Evolutionary conservation across 805 yeast species (phyloP).

Genomic region (Spathaspora arborariae): DNA sequence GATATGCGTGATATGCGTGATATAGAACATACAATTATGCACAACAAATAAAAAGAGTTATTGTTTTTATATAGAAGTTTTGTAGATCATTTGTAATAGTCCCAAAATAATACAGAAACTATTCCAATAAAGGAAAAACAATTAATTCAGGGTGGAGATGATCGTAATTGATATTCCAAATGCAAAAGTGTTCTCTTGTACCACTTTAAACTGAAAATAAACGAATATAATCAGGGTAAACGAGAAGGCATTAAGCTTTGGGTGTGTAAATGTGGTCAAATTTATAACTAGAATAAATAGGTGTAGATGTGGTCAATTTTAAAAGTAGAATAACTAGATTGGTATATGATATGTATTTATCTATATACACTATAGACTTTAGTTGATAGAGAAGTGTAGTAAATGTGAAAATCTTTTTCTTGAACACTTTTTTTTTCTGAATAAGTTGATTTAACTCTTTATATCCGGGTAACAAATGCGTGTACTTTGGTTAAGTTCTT

Average conservation of each 20-base stretch:
- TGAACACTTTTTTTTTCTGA: too few relatives aligned
- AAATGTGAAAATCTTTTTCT: not conserved
- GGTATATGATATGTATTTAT: not conserved
- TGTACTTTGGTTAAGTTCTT: too few relatives aligned
- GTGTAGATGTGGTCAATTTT: not conserved
- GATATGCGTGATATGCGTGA: not conserved
- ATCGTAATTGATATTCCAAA: conserved; percentile 37
- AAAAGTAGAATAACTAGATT: not conserved
- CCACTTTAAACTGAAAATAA: conserved; percentile 48
- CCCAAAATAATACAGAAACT: conserved; percentile 17
- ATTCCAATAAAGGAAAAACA: conserved; percentile 2
- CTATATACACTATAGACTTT: not conserved
- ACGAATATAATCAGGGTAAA: conserved; percentile 46
- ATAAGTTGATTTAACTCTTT: not conserved
- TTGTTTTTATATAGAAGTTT: not conserved
- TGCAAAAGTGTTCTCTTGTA: conserved; percentile 43
- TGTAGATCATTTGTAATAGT: conserved; percentile 29
- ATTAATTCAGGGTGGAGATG: conserved; percentile 44
- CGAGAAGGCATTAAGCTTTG: conserved; percentile 48
- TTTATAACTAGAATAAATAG: too few relatives aligned
- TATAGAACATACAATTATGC: conserved; percentile 6
- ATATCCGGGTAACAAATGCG: not conserved
- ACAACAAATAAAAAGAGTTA: not conserved
- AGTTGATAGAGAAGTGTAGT: not conserved
- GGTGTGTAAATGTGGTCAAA: conserved; percentile 14